Evolutionary conservation across 805 yeast species (phyloP).

Genomic region (Candida alai): DNA sequence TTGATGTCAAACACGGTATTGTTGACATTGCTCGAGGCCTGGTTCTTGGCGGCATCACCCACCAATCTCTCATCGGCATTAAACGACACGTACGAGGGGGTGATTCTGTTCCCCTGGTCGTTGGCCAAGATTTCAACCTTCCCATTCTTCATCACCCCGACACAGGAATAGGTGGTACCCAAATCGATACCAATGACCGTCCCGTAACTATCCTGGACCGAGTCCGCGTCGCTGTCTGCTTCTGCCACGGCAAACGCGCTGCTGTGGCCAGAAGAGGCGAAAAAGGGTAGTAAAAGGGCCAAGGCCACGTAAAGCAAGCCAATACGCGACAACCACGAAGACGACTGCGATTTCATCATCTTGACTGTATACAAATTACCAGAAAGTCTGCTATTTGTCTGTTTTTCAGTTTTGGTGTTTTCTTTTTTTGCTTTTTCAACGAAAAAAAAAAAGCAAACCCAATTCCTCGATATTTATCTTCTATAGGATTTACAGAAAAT

Average conservation of each 20-base stretch:
- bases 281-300: constrained; percentile 37
- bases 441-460: too few relatives aligned
- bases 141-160: constrained; percentile 89
- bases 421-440: too few relatives aligned
- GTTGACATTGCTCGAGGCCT: constrained; percentile 88
- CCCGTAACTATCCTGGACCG: constrained; percentile 35
- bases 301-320: constrained; percentile 27
- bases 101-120: constrained; percentile 98
- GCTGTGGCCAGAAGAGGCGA: constrained; percentile 16
- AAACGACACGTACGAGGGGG: constrained; percentile 95
- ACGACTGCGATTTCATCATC: constrained; percentile 13
- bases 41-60: constrained; percentile 97
- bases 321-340: constrained; percentile 27
- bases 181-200: constrained; percentile 72
- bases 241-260: constrained; percentile 17
- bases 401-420: too few relatives aligned
- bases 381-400: too few relatives aligned
- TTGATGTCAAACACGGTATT: constrained; percentile 91
- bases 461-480: too few relatives aligned
- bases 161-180: constrained; percentile 93
- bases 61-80: constrained; percentile 89
- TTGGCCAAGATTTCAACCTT: constrained; percentile 94
- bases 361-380: constrained; percentile 4
- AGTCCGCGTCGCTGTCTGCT: constrained; percentile 18
- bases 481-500: too few relatives aligned